These are phyloP conservation scores for Phytopythium litorale DNA, from an alignment of 352 stramenopile species.

Conservation along the genomic window DNA sequence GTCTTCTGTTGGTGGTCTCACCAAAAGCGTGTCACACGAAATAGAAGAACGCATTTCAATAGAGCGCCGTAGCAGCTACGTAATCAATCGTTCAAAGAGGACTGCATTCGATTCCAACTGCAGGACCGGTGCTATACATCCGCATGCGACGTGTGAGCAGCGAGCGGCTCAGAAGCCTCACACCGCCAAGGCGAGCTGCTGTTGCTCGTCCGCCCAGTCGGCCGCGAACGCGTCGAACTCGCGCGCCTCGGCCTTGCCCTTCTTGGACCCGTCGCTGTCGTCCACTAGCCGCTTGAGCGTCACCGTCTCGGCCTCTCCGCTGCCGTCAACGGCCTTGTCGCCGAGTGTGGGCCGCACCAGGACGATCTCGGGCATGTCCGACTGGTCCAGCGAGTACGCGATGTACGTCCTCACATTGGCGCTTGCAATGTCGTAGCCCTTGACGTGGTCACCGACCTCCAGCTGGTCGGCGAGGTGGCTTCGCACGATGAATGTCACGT, in stretches of 20 bases:
- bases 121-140: background rate
- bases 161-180: background rate
- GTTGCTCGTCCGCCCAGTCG: slow-evolving; percentile 5
- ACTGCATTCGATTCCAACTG: background rate
- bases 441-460: slow-evolving; percentile 55
- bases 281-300: background rate
- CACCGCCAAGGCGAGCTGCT: background rate
- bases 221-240: slow-evolving; percentile 6
- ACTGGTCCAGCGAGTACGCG: slow-evolving; percentile 23
- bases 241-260: slow-evolving; percentile 1
- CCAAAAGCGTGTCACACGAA: background rate
- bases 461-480: slow-evolving; percentile 60
- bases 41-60: background rate
- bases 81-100: slow-evolving; percentile 1
- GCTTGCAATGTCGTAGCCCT: slow-evolving; percentile 67
- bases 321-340: background rate
- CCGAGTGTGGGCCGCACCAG: background rate
- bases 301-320: background rate
- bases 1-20: background rate
- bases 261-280: background rate
- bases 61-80: background rate
- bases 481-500: slow-evolving; percentile 65
- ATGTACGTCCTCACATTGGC: slow-evolving; percentile 44
- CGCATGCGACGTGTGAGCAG: background rate
- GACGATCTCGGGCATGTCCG: slow-evolving; percentile 2